Evolutionary conservation across 1,139 yeast species (phyloP).

Genomic region (Scheffersomyces cryptocercus): DNA sequence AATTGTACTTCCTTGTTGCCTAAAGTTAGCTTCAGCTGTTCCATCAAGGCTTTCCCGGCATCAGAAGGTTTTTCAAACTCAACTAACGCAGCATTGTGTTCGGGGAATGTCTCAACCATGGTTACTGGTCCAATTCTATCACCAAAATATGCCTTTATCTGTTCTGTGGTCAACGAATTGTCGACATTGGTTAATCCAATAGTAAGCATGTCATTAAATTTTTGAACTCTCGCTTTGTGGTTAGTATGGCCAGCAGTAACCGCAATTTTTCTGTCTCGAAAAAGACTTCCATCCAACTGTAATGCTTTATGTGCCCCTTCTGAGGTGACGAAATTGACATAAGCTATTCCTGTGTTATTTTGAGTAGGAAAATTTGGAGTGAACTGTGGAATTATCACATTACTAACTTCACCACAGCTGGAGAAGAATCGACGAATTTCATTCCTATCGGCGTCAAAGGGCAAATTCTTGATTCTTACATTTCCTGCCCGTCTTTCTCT

Average conservation of each 20-base stretch:
- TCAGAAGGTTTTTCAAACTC: constrained; percentile 47
- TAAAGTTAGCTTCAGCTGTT: constrained; percentile 43
- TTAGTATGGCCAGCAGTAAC: constrained; percentile 35
- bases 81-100: constrained; percentile 52
- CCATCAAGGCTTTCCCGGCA: constrained; percentile 60
- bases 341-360: constrained; percentile 57
- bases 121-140: constrained; percentile 36
- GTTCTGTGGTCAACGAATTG: constrained; percentile 46
- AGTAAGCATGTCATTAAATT: constrained; percentile 30
- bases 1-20: constrained; percentile 36
- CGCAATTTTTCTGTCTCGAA: constrained; percentile 45
- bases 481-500: constrained; percentile 56
- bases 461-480: constrained; percentile 53
- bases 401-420: constrained; percentile 43
- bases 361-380: constrained; percentile 15
- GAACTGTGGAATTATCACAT: constrained; percentile 49
- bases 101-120: constrained; percentile 49
- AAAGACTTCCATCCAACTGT: constrained; percentile 29
- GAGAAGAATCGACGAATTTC: constrained; percentile 27
- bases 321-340: constrained; percentile 43
- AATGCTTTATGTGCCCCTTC: constrained; percentile 46
- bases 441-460: constrained; percentile 34
- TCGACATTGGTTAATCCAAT: constrained; percentile 49
- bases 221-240: constrained; percentile 15
- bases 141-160: constrained; percentile 33